Conservation (phyloP, 495 filamentous ascomycete genomes). For the Xylaria grammica region DNA sequence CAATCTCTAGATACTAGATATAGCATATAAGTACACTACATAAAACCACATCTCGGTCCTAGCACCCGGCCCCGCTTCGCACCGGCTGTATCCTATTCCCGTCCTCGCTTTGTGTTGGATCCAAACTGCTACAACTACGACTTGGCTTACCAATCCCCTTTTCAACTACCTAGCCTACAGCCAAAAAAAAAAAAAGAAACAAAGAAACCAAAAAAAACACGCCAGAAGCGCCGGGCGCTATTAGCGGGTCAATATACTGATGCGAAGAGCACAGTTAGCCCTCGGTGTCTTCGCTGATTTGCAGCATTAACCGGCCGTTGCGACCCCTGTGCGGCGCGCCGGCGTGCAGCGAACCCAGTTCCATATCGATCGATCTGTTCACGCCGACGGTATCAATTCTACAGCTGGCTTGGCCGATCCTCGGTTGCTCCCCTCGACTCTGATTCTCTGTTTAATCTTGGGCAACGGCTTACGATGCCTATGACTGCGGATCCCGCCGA, state of each 20-base stretch:
- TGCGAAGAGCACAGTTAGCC: background rate
- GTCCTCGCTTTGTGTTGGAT: background rate
- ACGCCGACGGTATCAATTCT: background rate
- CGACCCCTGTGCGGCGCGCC: constrained; percentile 11
- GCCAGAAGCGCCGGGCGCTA: background rate
- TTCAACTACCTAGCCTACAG: background rate
- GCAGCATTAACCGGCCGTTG: background rate
- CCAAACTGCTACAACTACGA: background rate
- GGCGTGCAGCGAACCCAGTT: background rate
- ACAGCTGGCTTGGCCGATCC: constrained; percentile 4
- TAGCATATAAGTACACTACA: too few relatives aligned
- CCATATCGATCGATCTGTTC: background rate
- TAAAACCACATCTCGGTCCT: too few relatives aligned
- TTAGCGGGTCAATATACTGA: background rate
- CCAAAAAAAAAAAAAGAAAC: too few relatives aligned
- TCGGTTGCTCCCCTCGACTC: background rate
- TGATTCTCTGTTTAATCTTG: background rate
- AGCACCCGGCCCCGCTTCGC: background rate
- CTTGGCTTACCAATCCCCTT: background rate
- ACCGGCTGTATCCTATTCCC: background rate
- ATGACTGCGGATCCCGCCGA: constrained; percentile 28
- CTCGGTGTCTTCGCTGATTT: background rate
- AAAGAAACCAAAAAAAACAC: too few relatives aligned
- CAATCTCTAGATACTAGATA: background rate
- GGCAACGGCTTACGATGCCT: constrained; percentile 2